phyloP scores from a whole-genome alignment of 805 yeast species.

The Pichia nanzhaoensis region DNA sequence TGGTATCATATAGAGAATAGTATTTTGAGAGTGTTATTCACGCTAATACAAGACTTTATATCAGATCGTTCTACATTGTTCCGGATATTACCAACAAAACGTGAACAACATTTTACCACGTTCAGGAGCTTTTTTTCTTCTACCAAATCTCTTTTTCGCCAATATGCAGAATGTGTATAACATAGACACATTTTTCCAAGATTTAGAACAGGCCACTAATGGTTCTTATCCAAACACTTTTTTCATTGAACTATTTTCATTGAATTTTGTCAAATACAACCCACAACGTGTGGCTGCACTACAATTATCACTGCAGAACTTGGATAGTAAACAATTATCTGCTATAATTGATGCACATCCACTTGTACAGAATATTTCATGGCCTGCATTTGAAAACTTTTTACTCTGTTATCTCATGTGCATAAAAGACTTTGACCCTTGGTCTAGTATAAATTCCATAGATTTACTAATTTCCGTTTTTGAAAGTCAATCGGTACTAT shows the following conservation, averaged over 20 bases:
- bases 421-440: constrained; percentile 46
- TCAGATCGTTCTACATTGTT: too few species aligned
- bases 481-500: constrained; percentile 42
- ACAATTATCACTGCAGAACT: constrained; percentile 22
- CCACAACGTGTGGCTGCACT: constrained; percentile 20
- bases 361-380: constrained; percentile 29
- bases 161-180: constrained; percentile 1
- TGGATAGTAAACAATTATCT: constrained; percentile 19
- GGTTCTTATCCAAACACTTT: background rate
- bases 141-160: too few species aligned
- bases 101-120: too few species aligned
- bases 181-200: constrained; percentile 1
- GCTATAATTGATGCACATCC: constrained; percentile 23
- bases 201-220: background rate
- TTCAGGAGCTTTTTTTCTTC: too few species aligned
- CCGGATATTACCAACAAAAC: too few species aligned
- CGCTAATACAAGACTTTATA: too few species aligned
- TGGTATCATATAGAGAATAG: too few species aligned
- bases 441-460: constrained; percentile 48
- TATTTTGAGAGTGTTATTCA: too few species aligned
- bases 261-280: constrained; percentile 5
- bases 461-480: constrained; percentile 44
- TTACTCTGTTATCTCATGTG: constrained; percentile 37
- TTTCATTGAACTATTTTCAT: constrained; percentile 3
- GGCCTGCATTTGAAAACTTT: constrained; percentile 40